Evolutionary conservation across 2,329 filamentous ascomycete species (phyloP).

Genomic region (Penicillium glabrum): DNA sequence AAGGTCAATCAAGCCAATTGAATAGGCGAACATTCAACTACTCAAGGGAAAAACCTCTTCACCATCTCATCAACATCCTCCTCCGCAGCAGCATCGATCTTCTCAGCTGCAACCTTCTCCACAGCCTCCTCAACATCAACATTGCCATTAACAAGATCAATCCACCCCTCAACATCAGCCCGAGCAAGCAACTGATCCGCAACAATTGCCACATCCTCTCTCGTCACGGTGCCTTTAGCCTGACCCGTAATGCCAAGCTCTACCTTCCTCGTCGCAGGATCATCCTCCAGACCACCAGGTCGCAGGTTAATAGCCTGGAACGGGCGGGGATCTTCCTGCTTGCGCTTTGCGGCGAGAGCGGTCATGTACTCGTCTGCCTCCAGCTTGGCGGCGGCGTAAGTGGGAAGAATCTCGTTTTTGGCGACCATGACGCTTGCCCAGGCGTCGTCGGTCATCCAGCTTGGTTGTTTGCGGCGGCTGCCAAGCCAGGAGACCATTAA

Average conservation of each 20-base stretch:
- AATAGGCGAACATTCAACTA: not conserved
- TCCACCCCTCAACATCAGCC: constrained; percentile 52
- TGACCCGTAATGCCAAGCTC: constrained; percentile 47
- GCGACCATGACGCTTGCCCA: constrained; percentile 47
- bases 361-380: constrained; percentile 58
- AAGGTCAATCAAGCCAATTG: not conserved
- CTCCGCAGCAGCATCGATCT: constrained; percentile 49
- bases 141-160: constrained; percentile 54
- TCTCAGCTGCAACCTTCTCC: constrained; percentile 45
- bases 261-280: constrained; percentile 49
- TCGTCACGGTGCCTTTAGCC: constrained; percentile 45
- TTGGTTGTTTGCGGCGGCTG: constrained; percentile 48
- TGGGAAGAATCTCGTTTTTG: constrained; percentile 51
- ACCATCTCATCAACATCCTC: constrained; percentile 52
- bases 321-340: constrained; percentile 15
- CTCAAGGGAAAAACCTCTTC: constrained; percentile 30
- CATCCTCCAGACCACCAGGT: constrained; percentile 51
- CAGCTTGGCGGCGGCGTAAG: constrained; percentile 56
- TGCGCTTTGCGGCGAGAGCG: constrained; percentile 41
- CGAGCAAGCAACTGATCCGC: constrained; percentile 51
- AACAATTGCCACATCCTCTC: constrained; percentile 54
- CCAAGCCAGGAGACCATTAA: constrained; percentile 56
- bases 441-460: constrained; percentile 53
- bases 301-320: constrained; percentile 55
- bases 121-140: constrained; percentile 49